These are phyloP conservation scores for Monosporascus ibericus DNA, from an alignment of 2,329 filamentous ascomycete species.

Conservation along the genomic window DNA sequence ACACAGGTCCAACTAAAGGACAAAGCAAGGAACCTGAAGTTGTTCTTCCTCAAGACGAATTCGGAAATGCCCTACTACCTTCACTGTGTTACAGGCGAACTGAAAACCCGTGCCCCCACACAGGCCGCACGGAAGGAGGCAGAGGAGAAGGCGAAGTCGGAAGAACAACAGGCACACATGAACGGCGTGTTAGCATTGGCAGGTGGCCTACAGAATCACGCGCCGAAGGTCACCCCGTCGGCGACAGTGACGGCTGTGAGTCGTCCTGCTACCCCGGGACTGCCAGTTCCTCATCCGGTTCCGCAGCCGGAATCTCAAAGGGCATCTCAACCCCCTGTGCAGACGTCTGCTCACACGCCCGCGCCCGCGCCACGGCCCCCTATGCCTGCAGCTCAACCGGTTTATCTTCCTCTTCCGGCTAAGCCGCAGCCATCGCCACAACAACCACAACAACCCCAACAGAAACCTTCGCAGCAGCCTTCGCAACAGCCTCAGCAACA, in stretches of 20 bases:
- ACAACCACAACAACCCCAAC: not conserved
- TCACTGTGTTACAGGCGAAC: constrained; percentile 80
- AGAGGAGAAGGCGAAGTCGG: constrained; percentile 56
- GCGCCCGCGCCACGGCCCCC: constrained; percentile 16
- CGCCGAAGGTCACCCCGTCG: constrained; percentile 14
- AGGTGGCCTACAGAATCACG: constrained; percentile 41
- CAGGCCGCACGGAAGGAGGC: constrained; percentile 65
- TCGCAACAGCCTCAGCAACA: not conserved
- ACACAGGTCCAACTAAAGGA: constrained; percentile 92
- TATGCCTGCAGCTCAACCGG: constrained; percentile 24
- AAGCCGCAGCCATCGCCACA: constrained; percentile 1
- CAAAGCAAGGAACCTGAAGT: constrained; percentile 81
- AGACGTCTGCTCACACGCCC: constrained; percentile 9
- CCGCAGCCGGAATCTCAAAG: constrained; percentile 17
- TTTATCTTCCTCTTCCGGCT: constrained; percentile 17
- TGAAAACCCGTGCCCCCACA: constrained; percentile 77
- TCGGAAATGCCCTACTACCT: constrained; percentile 87
- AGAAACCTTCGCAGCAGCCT: not conserved
- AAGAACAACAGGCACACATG: constrained; percentile 54
- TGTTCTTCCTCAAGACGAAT: constrained; percentile 87
- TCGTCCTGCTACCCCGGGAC: constrained; percentile 14
- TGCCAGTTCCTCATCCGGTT: constrained; percentile 11
- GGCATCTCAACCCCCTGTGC: constrained; percentile 13
- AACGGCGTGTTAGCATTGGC: constrained; percentile 54
- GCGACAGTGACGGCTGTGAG: constrained; percentile 9